These are phyloP conservation scores for Nothopassalora personata DNA, from an alignment of 2,329 filamentous ascomycete genomes.

Conservation along the genomic window DNA sequence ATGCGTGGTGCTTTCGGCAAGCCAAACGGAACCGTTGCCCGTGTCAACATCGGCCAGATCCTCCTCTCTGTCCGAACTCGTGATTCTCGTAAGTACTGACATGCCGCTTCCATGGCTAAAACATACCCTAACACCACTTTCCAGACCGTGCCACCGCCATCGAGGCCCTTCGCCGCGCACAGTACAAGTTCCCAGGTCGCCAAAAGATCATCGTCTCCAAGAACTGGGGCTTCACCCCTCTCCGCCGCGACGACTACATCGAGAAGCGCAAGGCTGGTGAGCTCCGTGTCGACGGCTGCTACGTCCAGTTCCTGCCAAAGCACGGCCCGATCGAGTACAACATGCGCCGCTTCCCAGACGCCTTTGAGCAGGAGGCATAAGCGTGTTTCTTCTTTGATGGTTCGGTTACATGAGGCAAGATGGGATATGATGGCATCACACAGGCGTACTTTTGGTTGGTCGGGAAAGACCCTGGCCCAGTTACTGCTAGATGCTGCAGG, in stretches of 20 bases:
- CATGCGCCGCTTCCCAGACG: constrained; percentile 90
- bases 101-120: neutral
- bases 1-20: constrained; percentile 99
- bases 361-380: constrained; percentile 56
- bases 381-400: constrained; percentile 4
- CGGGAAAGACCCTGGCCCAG: neutral
- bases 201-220: constrained; percentile 99
- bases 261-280: constrained; percentile 88
- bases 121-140: neutral
- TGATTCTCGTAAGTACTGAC: constrained; percentile 68
- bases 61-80: constrained; percentile 94
- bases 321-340: constrained; percentile 80
- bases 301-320: constrained; percentile 98
- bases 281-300: constrained; percentile 96
- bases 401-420: constrained; percentile 8
- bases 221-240: constrained; percentile 99
- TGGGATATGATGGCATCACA: constrained; percentile 6
- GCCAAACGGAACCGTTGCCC: constrained; percentile 96
- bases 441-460: neutral
- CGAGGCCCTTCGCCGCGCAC: constrained; percentile 96
- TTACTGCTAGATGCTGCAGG: constrained; percentile 2
- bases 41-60: constrained; percentile 99
- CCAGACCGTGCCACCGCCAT: constrained; percentile 84
- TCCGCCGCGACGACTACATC: constrained; percentile 95
- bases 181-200: constrained; percentile 99